A percentile compares a stretch with the other conserved stretches of the same genome.
phyloP scores from a whole-genome alignment of 2,329 filamentous ascomycete genomes.

The Aspergillus ustus region DNA sequence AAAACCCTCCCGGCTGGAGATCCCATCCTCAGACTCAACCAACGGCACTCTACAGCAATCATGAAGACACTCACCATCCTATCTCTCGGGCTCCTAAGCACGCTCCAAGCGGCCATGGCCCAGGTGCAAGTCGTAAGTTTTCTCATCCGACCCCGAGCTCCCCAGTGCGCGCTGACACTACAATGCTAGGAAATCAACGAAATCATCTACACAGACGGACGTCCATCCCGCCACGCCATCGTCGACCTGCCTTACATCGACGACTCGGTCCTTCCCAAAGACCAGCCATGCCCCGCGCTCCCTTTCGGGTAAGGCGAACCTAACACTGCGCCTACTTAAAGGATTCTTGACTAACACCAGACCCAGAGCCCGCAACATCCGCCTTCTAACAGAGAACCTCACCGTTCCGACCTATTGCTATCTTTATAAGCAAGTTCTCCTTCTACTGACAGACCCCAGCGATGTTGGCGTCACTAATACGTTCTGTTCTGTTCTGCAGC shows the following conservation, averaged over 20 bases:
- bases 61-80: background rate
- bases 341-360: background rate
- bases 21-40: background rate
- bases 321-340: too few species aligned
- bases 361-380: background rate
- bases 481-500: background rate
- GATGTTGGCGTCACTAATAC: too few species aligned
- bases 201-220: background rate
- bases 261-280: background rate
- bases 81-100: background rate
- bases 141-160: background rate
- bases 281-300: background rate
- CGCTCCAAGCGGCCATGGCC: background rate
- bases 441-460: too few species aligned
- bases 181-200: background rate
- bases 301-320: background rate
- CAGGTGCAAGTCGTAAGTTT: background rate
- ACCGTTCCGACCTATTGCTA: background rate
- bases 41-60: background rate
- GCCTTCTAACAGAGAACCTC: background rate
- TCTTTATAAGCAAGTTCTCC: background rate
- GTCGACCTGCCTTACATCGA: background rate
- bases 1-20: too few species aligned
- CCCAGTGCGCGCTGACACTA: background rate
- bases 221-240: background rate